Conservation (phyloP, 257 asterid genomes). For the Solanum raphanifolium region DNA sequence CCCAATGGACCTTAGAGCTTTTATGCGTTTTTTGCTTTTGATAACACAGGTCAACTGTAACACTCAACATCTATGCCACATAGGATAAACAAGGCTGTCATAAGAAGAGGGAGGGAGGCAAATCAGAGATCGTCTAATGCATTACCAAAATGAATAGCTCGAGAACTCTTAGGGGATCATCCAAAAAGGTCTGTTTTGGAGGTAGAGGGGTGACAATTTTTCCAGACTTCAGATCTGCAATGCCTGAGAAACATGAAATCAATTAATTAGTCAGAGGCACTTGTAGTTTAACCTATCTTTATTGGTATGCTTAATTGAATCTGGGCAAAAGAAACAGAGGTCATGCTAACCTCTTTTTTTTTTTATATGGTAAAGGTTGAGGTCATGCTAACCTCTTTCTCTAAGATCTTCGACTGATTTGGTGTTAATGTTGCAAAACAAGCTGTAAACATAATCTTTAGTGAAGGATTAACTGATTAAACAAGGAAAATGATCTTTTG, state of each 20-base stretch:
- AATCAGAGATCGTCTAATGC: not conserved
- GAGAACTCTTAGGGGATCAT: constrained; percentile 92
- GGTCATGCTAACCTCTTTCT: constrained; percentile 41
- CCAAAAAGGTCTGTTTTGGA: constrained; percentile 86
- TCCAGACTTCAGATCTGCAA: constrained; percentile 63
- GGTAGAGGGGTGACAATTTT: constrained; percentile 87
- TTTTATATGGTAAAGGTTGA: too few species aligned
- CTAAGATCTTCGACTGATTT: constrained; percentile 79
- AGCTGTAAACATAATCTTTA: constrained; percentile 28
- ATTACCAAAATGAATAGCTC: constrained; percentile 92
- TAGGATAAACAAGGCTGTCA: not conserved
- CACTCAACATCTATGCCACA: not conserved
- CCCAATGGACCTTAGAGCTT: not conserved
- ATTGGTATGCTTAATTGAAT: too few species aligned
- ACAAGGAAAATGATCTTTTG: not conserved
- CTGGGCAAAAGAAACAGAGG: not conserved
- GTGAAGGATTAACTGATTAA: not conserved
- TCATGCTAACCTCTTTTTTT: not conserved
- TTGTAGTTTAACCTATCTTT: not conserved
- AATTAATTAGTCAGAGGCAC: not conserved
- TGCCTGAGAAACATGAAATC: constrained; percentile 27
- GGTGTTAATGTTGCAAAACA: constrained; percentile 86
- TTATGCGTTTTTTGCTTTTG: not conserved
- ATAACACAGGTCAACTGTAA: not conserved
- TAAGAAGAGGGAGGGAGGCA: not conserved